Evolutionary conservation across 2,329 filamentous ascomycete genomes (phyloP).

Genomic region (Phialophora expanda): DNA sequence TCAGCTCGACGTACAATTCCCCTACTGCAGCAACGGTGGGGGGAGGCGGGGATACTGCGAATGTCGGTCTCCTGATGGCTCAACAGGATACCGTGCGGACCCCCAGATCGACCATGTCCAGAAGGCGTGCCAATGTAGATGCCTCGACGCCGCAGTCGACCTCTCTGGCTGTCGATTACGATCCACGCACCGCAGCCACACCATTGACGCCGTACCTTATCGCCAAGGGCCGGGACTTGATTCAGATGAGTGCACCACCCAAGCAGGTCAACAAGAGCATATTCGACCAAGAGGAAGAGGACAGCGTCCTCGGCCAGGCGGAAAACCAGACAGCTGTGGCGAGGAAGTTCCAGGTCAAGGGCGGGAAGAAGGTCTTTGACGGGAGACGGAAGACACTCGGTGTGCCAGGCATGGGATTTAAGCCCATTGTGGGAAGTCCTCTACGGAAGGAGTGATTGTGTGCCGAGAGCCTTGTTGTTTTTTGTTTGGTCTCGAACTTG

Average conservation of each 20-base stretch:
- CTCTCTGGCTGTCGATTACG: constrained; percentile 31
- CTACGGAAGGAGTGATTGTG: constrained; percentile 49
- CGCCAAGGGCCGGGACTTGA: constrained; percentile 49
- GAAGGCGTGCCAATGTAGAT: background rate
- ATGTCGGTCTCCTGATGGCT: constrained; percentile 21
- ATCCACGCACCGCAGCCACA: constrained; percentile 39
- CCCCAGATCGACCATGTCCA: constrained; percentile 4
- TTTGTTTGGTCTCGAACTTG: background rate
- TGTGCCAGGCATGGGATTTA: constrained; percentile 65
- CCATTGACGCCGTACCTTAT: constrained; percentile 51
- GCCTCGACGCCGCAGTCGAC: constrained; percentile 20
- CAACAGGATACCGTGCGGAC: constrained; percentile 7
- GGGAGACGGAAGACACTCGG: constrained; percentile 70
- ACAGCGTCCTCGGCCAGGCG: constrained; percentile 23
- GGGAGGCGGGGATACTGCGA: constrained; percentile 25
- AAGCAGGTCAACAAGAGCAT: constrained; percentile 55
- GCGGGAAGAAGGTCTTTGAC: constrained; percentile 67
- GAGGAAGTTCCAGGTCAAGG: constrained; percentile 35
- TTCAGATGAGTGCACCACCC: constrained; percentile 61
- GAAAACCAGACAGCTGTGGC: constrained; percentile 14
- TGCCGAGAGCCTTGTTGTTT: background rate
- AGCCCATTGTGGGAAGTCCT: constrained; percentile 75
- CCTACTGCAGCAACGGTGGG: constrained; percentile 33
- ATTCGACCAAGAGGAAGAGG: constrained; percentile 46
- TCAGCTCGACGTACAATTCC: constrained; percentile 33